Base-by-base conservation (phyloP, 192 early-diverging fungal genomes). In the Haplosporangium gracile region DNA sequence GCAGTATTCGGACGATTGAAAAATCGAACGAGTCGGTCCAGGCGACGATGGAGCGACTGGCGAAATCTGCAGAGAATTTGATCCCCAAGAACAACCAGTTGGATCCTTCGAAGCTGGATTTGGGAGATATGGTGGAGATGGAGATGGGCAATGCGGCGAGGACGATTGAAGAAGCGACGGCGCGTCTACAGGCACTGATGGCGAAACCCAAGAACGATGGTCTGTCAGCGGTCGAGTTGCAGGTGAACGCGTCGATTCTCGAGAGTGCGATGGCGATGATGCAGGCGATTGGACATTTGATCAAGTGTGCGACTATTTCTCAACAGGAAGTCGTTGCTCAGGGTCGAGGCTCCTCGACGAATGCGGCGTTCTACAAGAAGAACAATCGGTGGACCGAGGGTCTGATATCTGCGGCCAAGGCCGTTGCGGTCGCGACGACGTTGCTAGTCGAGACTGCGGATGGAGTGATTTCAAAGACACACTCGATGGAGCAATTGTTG, bases 331-430 rank as follows among this genome's bases (percentile, higher is more conserved):
- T 99, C 91, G 98, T 98, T 5, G 93, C 95, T 1, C 96, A 98
- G 85, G 97, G 97, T 38, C 93, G 95, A 45, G 97, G 96, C 4
- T 85, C 92, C 0, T 93, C 92, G 70, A 92, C 95, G 8, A 94
- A 92, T 72, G 93, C 93, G 3, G 96, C 95, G 0, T 98, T 98
- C 87, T 99, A 99, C 93, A 98, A 98, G 88, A 99, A 99, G 91
- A 96, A 99, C 90, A 98, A 99, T 92, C 95, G 97, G 72, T 99
- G 98, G 98, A 99, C 97, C 7, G 98, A 99, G 85, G 98, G 98
- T 29, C 92, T 99, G n/a, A 97, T 99, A 69, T 96, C 96, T 8
- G 98, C 98, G 1, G 98, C 98, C 13, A 96, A 98, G 87, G 92
- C 97, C 0, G 97, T 99, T 9, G 97, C 98, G 0, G 45, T 95